Percentiles rank a stretch among this genome's conserved stretches.
phyloP scores from a whole-genome alignment of 441 rosid species.

The Bocquillonia castaneifolia region DNA sequence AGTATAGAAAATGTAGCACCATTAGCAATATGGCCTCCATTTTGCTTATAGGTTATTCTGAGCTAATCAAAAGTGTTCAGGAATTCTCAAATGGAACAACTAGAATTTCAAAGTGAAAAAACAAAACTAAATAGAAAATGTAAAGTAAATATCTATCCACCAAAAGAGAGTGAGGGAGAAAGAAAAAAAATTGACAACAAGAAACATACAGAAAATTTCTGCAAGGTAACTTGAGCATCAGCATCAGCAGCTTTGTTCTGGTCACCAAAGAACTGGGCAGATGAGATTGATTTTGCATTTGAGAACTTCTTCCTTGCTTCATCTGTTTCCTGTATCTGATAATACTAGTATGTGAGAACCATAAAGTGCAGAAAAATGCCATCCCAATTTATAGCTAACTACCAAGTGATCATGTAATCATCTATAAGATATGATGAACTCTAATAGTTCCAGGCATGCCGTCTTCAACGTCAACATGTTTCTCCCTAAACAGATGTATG shows the following conservation, averaged over 20 bases:
- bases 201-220: constrained; percentile 67
- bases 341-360: constrained; percentile 16
- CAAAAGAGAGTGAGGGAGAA: neutral
- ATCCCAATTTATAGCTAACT: neutral
- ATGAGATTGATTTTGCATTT: constrained; percentile 90
- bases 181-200: constrained; percentile 2
- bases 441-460: neutral
- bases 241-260: constrained; percentile 46
- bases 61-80: neutral
- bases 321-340: constrained; percentile 77
- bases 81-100: too few relatives aligned
- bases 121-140: neutral
- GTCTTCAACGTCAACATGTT: neutral
- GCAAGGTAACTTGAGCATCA: constrained; percentile 77
- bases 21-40: neutral
- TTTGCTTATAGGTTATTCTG: neutral
- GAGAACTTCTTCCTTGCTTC: constrained; percentile 94
- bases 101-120: too few relatives aligned
- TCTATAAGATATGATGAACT: neutral
- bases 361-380: neutral
- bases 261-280: constrained; percentile 80
- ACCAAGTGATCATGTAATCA: constrained; percentile 10
- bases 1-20: neutral
- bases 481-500: too few relatives aligned
- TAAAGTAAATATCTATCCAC: neutral